Percentiles rank a stretch among this genome's conserved stretches.
These are phyloP conservation scores for Wickerhamiella dianesei DNA, from an alignment of 805 yeast genomes.

Conservation along the genomic window DNA sequence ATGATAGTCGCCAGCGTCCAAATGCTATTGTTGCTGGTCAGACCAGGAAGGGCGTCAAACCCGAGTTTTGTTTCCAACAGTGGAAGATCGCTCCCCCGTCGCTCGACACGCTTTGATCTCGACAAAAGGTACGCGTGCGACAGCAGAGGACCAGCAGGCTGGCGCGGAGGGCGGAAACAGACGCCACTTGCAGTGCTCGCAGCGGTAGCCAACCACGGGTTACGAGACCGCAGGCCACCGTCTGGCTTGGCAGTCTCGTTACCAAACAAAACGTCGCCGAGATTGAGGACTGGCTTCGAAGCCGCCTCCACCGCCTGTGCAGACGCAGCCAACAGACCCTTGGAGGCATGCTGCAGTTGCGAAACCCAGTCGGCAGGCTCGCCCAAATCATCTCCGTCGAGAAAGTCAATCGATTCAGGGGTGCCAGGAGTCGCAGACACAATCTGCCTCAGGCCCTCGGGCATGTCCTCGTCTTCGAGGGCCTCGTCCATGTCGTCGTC, in stretches of 20 bases:
- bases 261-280: neutral
- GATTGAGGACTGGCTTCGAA: neutral
- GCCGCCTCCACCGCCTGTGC: neutral
- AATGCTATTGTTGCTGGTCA: neutral
- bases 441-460: neutral
- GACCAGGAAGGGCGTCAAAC: conserved; percentile 3
- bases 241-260: neutral
- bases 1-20: conserved; percentile 8
- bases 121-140: neutral
- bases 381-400: conserved; percentile 42
- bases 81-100: conserved; percentile 8
- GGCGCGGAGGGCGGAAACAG: neutral
- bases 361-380: conserved; percentile 32
- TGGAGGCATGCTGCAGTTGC: conserved; percentile 8
- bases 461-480: neutral
- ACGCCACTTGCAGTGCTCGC: neutral
- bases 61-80: conserved; percentile 4
- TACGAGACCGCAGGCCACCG: neutral
- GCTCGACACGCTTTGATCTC: neutral
- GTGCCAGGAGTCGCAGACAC: neutral
- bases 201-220: neutral
- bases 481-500: neutral
- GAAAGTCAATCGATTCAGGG: conserved; percentile 18
- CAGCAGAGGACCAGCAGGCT: neutral
- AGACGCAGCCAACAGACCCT: conserved; percentile 6